These are phyloP conservation scores for Oryza glumipatula DNA, from an alignment of 176 grass and related monocot genomes.

Conservation along the genomic window DNA sequence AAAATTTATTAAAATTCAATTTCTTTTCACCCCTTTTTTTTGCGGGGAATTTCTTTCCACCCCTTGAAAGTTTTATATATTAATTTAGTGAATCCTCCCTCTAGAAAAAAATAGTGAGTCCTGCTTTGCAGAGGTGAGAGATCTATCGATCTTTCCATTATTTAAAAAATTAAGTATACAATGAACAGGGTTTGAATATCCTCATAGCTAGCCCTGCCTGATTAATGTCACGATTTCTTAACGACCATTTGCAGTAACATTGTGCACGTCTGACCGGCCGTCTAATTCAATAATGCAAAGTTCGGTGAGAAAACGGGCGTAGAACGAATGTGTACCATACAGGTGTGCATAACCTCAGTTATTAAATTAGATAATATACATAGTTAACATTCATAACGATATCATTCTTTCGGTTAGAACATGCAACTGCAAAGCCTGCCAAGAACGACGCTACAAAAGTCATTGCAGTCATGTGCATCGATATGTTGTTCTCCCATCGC, in stretches of 20 bases:
- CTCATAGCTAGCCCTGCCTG: background rate
- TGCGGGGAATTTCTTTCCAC: no score
- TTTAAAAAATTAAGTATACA: background rate
- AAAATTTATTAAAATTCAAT: no score
- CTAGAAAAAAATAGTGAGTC: background rate
- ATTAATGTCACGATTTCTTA: background rate
- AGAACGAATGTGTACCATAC: background rate
- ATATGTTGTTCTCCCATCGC: background rate
- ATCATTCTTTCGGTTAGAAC: background rate
- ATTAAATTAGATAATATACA: background rate
- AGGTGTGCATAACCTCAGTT: background rate
- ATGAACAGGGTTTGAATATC: background rate
- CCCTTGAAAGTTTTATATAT: no score
- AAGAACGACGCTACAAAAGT: background rate
- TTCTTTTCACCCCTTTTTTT: no score
- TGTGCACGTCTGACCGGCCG: background rate
- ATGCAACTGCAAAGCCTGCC: background rate
- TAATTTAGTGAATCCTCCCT: no score
- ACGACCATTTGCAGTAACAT: background rate
- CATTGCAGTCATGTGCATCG: slow-evolving; percentile 11
- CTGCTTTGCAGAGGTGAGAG: background rate
- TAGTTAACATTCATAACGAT: background rate
- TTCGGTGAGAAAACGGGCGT: background rate
- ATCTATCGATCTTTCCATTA: background rate
- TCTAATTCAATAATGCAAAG: background rate